Percentiles rank a stretch among this genome's conserved stretches.
Evolutionary conservation across 2,329 filamentous ascomycete genomes (phyloP).

Genomic region (Macrophomina tecta): DNA sequence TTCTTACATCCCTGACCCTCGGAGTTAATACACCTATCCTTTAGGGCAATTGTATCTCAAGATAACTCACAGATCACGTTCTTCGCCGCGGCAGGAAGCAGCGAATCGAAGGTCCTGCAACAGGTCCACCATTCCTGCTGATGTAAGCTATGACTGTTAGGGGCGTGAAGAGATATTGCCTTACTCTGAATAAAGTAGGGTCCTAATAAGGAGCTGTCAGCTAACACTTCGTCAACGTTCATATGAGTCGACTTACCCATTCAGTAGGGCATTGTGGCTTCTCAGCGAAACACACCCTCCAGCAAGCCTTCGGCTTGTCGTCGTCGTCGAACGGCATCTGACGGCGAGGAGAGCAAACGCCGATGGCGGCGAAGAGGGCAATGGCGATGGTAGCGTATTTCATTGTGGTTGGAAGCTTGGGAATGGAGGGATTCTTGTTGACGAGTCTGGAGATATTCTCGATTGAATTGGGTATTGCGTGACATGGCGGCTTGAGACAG

Average conservation of each 20-base stretch:
- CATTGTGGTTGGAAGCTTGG: neutral
- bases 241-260: neutral
- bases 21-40: neutral
- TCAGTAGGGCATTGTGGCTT: neutral
- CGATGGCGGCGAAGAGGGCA: slow-evolving; percentile 1
- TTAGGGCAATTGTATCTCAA: neutral
- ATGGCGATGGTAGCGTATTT: slow-evolving; percentile 9
- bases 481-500: neutral
- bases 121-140: neutral
- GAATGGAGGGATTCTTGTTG: neutral
- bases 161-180: neutral
- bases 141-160: neutral
- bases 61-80: slow-evolving; percentile 3
- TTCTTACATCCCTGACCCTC: neutral
- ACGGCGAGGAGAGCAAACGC: slow-evolving; percentile 4
- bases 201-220: neutral
- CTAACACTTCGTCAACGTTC: neutral
- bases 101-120: neutral
- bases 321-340: slow-evolving; percentile 3
- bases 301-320: neutral
- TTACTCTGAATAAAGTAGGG: neutral
- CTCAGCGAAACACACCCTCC: neutral
- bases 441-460: neutral
- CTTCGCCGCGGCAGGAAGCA: neutral
- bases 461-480: neutral